Base-by-base conservation (phyloP, 768 basidiomycete genomes). In the Kwoniella sp. region DNA sequence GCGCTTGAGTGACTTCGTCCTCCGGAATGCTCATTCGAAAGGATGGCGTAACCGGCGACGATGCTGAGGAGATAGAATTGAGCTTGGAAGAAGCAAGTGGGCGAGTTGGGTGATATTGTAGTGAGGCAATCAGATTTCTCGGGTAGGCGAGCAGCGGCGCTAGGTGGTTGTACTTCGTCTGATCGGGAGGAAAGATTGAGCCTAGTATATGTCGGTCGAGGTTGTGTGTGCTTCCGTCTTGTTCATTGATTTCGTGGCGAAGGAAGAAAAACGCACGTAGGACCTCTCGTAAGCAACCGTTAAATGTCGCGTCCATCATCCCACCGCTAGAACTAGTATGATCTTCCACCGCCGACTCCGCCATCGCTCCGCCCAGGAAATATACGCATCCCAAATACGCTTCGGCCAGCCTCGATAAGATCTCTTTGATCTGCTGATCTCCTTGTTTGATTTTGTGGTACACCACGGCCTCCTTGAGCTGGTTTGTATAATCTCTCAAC, bases 21-120 rank as follows among this genome's bases (percentile, higher is more conserved):
- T 64, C 58, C 2, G n/a, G 7, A 5, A 47, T 9, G 25, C 19
- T 25, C 26, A 46, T 27, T 8, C 15, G 49, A 12, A 54, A 24
- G 8, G 25, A 52, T 12, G 55, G 13, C 13, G 25, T 27, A 3
- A 25, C 26, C 4, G 55, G 48, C 1, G 56, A 50, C 26, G n/a
- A 27, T 10, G 27, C 7, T 19, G 33, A 13, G 19, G 27, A 1
- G 13, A 37, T 56, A 0, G 33, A 4, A 22, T 63, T 64, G 17
- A 44, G 40, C 40, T 44, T 44, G 4, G 27, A 25, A 0, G 47
- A 49, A 7, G 58, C 63, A 19, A 55, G 53, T 2, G 70, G 58
- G 17, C 67, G 57, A 8, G 58, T 58, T 8, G 60, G 58, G n/a
- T 66, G 52, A 53, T 55, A 17, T 58, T 68, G 69, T 3, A 71